Base-by-base conservation (phyloP, 768 basidiomycete genomes). In the Chlorophyllum brunneum region DNA sequence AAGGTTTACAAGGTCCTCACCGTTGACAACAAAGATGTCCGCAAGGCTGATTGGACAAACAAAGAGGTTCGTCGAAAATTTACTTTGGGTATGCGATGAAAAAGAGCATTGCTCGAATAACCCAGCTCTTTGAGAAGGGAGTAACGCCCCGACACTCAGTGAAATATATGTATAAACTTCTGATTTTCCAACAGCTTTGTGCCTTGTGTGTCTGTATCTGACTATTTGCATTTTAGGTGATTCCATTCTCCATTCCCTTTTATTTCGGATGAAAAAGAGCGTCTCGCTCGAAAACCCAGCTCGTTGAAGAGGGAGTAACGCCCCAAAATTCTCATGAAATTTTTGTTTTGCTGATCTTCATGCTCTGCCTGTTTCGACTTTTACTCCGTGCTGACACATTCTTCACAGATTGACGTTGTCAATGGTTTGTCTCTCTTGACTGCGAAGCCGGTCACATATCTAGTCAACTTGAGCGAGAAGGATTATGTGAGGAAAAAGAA, bases 401-500 rank as follows among this genome's bases (percentile, higher is more conserved):
- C 56, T 34, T 48, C 39, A 18, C 62, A 95, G 92, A 85, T 95
- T 58, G 93, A 95, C 58, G 83, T 92, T 51, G 85, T 97, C 67
- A 97, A 97, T 69, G 69, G 81, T 39, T 83, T 99, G 53, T 80
- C 85, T 59, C 85, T 99, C 22, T 80, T 99, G 49, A 98, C 95
- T 15, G 95, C 97, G 48, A 98, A 98, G 67, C 91, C 95, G 29
- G 92, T 98, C 56, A 97, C 89, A 45, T 99, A 99, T 73, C 87
- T 99, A 44, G 94, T 98, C 72, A 99, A 99, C 72, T 74, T 99
- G 41, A 92, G 89, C 54, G 95, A 98, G 69, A 81, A 82, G 58
- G 97, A 99, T 67, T 99, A 90, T 62, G 71, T 91, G 54, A 86
- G 97, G 58, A 98, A 98, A 72, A 98, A 98, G 83, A 98, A 98